Base-by-base conservation (phyloP, 164 flowering plant species). In the Aristolochia contorta region DNA sequence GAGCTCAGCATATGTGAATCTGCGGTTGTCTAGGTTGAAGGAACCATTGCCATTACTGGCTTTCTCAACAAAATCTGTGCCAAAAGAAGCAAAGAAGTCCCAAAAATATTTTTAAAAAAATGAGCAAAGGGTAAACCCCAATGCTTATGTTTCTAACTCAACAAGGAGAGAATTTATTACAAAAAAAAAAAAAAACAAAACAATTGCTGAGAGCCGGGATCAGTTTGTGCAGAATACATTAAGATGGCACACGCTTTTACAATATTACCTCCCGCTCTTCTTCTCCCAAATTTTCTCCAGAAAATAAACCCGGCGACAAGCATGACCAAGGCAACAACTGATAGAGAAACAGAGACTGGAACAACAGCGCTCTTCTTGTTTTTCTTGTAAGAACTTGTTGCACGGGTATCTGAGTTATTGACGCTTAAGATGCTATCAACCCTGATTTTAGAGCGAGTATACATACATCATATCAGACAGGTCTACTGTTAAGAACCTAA, bases 1-100 rank as follows among this genome's bases (percentile, higher is more conserved):
- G 5, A 79, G 56, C 63, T 82, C 79, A 15, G 62, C 16, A 56
- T 71, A 72, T 16, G 78, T 67, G 61, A 72, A 77, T 16, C 48
- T 65, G 18, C 57, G 60, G 18, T 67, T 65, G 49, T 68, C 58
- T 0, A n/a, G 53, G 53, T 49, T 15, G 22, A 49, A 18, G 53
- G 53, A 18, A 1, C 22, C 20, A 21, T 18, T 16, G 22, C 53
- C 53, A 49, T 49, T 20, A n/a, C 22, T 49, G 53, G 22, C 15
- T 49, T 49, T 7, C 22, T 0, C 53, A 49, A 49, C 19, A 49
- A 12, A 2, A 12, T 18, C 53, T 21, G 53, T 16, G 20, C 19
- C 53, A 0, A 18, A 49, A 15, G 19, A 16, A 49, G 53, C 22
- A 49, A 21, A 21, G 53, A 49, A 49, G 19, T 16, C 22, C 5